These are phyloP conservation scores for Triglochin maritima DNA, from an alignment of 106 monocot genomes.

Conservation along the genomic window DNA sequence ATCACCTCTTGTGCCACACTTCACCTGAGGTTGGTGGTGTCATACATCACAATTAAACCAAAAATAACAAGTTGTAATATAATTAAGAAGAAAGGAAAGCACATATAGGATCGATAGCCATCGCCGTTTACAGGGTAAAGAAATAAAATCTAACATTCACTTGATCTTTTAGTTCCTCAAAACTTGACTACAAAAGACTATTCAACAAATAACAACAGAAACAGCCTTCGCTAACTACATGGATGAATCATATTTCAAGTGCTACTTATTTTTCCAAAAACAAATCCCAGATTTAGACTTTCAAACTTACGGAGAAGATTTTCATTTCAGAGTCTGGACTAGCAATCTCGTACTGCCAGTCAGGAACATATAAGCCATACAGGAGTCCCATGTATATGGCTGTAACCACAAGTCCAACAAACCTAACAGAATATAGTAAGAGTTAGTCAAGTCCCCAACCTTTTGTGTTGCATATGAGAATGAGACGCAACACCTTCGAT, in stretches of 20 bases:
- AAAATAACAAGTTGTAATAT: slow-evolving; percentile 17
- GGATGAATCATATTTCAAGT: neutral
- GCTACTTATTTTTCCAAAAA: neutral
- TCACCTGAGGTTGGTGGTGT: slow-evolving; percentile 78
- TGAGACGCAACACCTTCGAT: neutral
- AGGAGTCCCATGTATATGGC: slow-evolving; percentile 3
- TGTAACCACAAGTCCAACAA: slow-evolving; percentile 7
- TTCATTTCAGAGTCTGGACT: neutral
- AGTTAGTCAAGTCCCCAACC: neutral
- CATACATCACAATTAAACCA: slow-evolving; percentile 73
- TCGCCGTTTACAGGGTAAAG: too few species aligned
- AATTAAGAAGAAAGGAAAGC: too few species aligned
- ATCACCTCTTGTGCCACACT: slow-evolving; percentile 76
- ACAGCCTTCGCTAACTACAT: slow-evolving; percentile 37
- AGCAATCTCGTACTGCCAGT: slow-evolving; percentile 13
- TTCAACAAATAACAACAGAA: too few species aligned
- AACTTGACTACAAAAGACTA: too few species aligned
- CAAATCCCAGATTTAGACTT: neutral
- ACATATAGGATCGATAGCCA: too few species aligned
- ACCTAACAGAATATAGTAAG: slow-evolving; percentile 3
- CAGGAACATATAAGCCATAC: slow-evolving; percentile 22
- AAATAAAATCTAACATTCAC: too few species aligned
- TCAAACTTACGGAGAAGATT: slow-evolving; percentile 7
- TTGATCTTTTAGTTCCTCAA: too few species aligned
- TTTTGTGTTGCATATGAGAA: neutral